These are phyloP conservation scores for Paraurostyla sp. DNA, from an alignment of 73 alveolate genomes.

Conservation along the genomic window DNA sequence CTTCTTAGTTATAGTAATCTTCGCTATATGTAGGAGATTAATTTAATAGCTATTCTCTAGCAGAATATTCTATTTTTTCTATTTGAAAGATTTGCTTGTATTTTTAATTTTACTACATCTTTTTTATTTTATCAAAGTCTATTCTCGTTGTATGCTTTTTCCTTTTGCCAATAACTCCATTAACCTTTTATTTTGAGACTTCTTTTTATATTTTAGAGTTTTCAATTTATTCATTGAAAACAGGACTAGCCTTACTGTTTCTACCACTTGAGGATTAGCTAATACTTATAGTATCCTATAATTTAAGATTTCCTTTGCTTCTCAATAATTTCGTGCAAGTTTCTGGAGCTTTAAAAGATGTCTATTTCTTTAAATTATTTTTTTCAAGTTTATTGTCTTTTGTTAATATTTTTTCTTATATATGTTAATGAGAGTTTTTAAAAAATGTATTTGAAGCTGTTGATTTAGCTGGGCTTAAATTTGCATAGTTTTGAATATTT, in stretches of 20 bases:
- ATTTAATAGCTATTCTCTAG: not conserved
- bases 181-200: not conserved
- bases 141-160: not conserved
- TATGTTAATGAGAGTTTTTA: not conserved
- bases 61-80: not conserved
- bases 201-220: not conserved
- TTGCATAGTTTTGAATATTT: too few species aligned
- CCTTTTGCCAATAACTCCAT: not conserved
- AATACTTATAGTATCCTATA: not conserved
- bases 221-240: not conserved
- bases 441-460: too few species aligned
- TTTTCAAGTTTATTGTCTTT: not conserved
- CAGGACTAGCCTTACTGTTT: not conserved
- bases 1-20: not conserved
- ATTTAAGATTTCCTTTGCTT: not conserved
- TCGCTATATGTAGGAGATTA: not conserved
- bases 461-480: too few species aligned
- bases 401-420: not conserved
- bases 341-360: conserved; percentile 8
- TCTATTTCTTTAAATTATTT: not conserved
- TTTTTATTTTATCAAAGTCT: not conserved
- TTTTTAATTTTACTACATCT: conserved; percentile 5
- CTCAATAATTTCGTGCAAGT: not conserved
- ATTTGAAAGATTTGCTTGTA: not conserved
- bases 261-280: not conserved